Evolutionary conservation across 2,329 filamentous ascomycete genomes (phyloP).

Genomic region (Calonectria pseudoreteaudii): DNA sequence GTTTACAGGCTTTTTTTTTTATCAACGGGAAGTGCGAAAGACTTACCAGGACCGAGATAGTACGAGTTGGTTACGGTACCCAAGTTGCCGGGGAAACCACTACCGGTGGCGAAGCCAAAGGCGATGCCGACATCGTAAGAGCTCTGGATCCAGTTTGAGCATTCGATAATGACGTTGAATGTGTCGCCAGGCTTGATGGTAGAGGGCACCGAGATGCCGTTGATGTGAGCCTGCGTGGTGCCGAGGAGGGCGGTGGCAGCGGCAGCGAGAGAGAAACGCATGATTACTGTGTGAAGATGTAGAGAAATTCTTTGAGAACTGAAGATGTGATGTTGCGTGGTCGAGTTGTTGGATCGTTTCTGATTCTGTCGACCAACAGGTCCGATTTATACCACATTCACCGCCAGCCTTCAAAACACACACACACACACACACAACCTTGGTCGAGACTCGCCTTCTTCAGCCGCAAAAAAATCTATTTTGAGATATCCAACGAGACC

Average conservation of each 20-base stretch:
- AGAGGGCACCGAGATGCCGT: conserved; percentile 55
- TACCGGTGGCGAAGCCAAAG: conserved; percentile 50
- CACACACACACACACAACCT: too few species aligned
- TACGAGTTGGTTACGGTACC: conserved; percentile 45
- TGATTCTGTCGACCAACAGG: not conserved
- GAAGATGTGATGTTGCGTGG: not conserved
- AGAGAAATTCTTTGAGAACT: too few species aligned
- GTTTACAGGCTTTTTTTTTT: too few species aligned
- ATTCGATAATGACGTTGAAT: conserved; percentile 53
- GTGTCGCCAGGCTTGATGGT: conserved; percentile 53
- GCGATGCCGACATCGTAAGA: conserved; percentile 58
- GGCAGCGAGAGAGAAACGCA: conserved; percentile 38
- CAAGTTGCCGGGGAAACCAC: conserved; percentile 43
- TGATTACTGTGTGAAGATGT: conserved; percentile 18
- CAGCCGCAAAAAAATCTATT: conserved; percentile 17
- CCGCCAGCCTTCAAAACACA: not conserved
- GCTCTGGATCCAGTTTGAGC: conserved; percentile 57
- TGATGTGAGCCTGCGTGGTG: conserved; percentile 53
- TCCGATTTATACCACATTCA: conserved; percentile 12
- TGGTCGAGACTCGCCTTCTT: not conserved
- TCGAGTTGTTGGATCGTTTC: not conserved
- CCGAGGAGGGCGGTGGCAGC: conserved; percentile 37
- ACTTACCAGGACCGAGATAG: conserved; percentile 52
- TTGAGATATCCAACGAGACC: not conserved
- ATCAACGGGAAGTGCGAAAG: not conserved